Percentiles rank a stretch among this genome's conserved stretches.
These are phyloP conservation scores for Neonectria punicea DNA, from an alignment of 2,329 filamentous ascomycete genomes.

Conservation along the genomic window DNA sequence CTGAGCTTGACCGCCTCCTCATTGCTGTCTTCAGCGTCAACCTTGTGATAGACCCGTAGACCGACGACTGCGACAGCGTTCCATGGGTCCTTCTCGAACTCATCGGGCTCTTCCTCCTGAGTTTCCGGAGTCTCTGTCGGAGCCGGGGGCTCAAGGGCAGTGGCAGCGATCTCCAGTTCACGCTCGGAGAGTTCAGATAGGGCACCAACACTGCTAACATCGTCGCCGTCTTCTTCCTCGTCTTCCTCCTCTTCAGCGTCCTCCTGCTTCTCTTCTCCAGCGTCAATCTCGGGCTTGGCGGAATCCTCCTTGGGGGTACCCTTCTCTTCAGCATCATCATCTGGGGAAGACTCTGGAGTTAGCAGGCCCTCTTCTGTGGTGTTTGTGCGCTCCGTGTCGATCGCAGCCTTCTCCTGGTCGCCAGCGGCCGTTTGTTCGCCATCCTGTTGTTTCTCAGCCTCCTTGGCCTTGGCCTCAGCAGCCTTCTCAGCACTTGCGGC, in stretches of 20 bases:
- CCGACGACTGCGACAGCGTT: constrained; percentile 72
- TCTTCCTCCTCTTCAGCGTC: neutral
- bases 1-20: constrained; percentile 51
- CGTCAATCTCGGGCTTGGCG: neutral
- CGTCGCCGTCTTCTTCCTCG: constrained; percentile 37
- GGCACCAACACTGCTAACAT: constrained; percentile 44
- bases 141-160: constrained; percentile 24
- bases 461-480: constrained; percentile 24
- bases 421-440: constrained; percentile 13
- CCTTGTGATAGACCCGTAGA: constrained; percentile 69
- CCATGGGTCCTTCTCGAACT: constrained; percentile 68
- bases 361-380: constrained; percentile 29
- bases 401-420: neutral
- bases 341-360: constrained; percentile 33
- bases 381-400: neutral
- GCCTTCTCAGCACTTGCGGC: constrained; percentile 33
- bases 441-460: constrained; percentile 24
- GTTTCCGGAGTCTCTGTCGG: constrained; percentile 11
- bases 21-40: constrained; percentile 43
- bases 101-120: constrained; percentile 59
- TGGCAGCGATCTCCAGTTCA: constrained; percentile 50
- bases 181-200: constrained; percentile 54
- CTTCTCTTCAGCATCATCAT: constrained; percentile 7
- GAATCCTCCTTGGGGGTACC: neutral
- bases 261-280: neutral